These are phyloP conservation scores for Lodderomyces pseudojiufengensis DNA, from an alignment of 1,139 yeast genomes.

Conservation along the genomic window DNA sequence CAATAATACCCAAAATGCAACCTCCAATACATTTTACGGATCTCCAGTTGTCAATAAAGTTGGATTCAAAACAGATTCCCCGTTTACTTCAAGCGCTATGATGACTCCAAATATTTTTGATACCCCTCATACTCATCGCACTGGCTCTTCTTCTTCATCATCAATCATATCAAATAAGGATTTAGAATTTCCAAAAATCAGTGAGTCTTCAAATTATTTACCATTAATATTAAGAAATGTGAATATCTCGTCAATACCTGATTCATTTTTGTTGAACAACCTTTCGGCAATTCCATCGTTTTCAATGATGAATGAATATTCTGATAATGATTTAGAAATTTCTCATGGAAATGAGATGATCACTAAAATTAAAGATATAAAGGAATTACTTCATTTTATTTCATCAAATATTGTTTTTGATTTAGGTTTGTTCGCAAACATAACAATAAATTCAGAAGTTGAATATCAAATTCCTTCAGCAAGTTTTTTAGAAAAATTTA, in stretches of 20 bases:
- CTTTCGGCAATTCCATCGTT: conserved; percentile 23
- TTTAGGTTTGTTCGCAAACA: conserved; percentile 25
- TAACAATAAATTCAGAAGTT: conserved; percentile 7
- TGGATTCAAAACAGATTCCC: conserved; percentile 26
- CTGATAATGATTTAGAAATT: conserved; percentile 29
- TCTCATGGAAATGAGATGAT: conserved; percentile 30
- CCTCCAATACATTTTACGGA: conserved; percentile 13
- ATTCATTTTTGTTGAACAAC: conserved; percentile 39
- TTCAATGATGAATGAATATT: conserved; percentile 34
- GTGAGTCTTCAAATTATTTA: conserved; percentile 50
- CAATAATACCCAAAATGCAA: neutral
- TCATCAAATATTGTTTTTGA: conserved; percentile 38
- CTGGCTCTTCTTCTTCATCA: conserved; percentile 8
- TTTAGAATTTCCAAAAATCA: conserved; percentile 13
- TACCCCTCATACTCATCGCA: conserved; percentile 11
- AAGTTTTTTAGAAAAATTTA: conserved; percentile 14
- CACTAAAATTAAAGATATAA: conserved; percentile 26
- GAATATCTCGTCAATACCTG: conserved; percentile 58
- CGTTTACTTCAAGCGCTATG: conserved; percentile 22
- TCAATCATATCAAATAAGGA: conserved; percentile 4
- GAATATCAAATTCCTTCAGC: conserved; percentile 8
- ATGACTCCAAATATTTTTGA: conserved; percentile 22
- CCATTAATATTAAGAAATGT: conserved; percentile 64
- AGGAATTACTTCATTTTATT: conserved; percentile 33
- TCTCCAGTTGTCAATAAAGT: conserved; percentile 22